A percentile compares a stretch with the other conserved stretches of the same genome.
phyloP scores from a whole-genome alignment of 2,329 filamentous ascomycete species.

The Stachybotrys echinatus region DNA sequence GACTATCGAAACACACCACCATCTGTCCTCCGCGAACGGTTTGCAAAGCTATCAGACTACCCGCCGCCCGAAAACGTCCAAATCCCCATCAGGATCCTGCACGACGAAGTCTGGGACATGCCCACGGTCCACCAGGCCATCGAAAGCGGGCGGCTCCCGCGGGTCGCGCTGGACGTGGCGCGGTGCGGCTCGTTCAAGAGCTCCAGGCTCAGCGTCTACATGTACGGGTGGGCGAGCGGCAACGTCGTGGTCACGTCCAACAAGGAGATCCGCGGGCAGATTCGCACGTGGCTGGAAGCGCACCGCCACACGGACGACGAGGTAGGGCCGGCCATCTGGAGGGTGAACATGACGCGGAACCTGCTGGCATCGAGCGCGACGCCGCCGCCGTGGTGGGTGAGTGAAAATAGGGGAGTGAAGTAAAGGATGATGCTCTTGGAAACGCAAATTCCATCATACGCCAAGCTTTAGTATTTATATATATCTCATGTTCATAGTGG shows the following conservation, averaged over 20 bases:
- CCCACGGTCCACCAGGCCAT: conserved; percentile 18
- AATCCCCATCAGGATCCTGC: conserved; percentile 26
- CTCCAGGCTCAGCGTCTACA: conserved; percentile 31
- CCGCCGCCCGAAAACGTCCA: conserved; percentile 23
- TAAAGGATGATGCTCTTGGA: no score
- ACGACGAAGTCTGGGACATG: conserved; percentile 18
- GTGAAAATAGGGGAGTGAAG: neutral
- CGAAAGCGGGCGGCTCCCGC: conserved; percentile 19
- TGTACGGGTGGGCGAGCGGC: conserved; percentile 31
- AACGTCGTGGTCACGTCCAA: conserved; percentile 33
- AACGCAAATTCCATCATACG: no score
- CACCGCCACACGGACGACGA: conserved; percentile 21
- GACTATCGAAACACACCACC: conserved; percentile 5
- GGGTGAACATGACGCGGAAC: conserved; percentile 28
- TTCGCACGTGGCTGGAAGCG: conserved; percentile 27
- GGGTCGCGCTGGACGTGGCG: conserved; percentile 26
- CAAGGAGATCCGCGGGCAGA: conserved; percentile 31
- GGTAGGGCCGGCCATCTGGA: conserved; percentile 24
- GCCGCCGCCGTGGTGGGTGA: conserved; percentile 9
- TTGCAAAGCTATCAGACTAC: conserved; percentile 26
- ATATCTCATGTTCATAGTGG: no score
- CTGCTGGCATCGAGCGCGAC: conserved; percentile 25
- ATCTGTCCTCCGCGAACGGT: conserved; percentile 15
- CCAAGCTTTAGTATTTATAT: no score
- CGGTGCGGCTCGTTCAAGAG: conserved; percentile 24